phyloP scores from a whole-genome alignment of 2,329 filamentous ascomycete species.

The Dactylellina leptospora region DNA sequence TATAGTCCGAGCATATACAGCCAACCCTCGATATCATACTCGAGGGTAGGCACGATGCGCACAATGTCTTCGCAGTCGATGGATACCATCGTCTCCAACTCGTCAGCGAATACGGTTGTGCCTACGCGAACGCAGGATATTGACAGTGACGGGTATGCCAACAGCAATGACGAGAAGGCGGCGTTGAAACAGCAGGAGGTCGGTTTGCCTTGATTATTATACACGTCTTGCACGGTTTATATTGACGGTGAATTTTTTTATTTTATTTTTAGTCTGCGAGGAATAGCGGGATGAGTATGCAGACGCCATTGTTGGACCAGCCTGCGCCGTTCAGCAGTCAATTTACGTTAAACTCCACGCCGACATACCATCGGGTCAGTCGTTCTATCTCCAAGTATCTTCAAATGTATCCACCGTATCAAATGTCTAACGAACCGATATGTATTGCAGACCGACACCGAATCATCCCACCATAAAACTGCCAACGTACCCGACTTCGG shows the following conservation, averaged over 20 bases:
- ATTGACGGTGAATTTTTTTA: not conserved
- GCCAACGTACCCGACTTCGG: constrained; percentile 36
- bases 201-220: not conserved
- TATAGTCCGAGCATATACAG: constrained; percentile 47
- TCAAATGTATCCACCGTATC: no score
- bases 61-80: constrained; percentile 17
- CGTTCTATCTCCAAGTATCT: not conserved
- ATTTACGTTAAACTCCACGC: not conserved
- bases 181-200: not conserved
- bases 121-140: not conserved
- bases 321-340: constrained; percentile 5
- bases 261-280: not conserved
- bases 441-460: constrained; percentile 8
- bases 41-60: constrained; percentile 14
- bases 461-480: constrained; percentile 18
- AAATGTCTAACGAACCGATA: not conserved
- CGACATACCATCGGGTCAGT: constrained; percentile 24
- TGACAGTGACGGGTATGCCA: constrained; percentile 3
- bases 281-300: constrained; percentile 1
- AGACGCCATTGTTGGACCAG: constrained; percentile 28
- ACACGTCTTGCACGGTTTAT: not conserved
- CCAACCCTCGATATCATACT: constrained; percentile 24
- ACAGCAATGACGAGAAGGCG: constrained; percentile 11
- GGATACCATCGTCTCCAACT: constrained; percentile 1
- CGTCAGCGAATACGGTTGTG: constrained; percentile 8